Base-by-base conservation (phyloP, 1,284 basidiomycete genomes). In the Heterobasidion annosum region DNA sequence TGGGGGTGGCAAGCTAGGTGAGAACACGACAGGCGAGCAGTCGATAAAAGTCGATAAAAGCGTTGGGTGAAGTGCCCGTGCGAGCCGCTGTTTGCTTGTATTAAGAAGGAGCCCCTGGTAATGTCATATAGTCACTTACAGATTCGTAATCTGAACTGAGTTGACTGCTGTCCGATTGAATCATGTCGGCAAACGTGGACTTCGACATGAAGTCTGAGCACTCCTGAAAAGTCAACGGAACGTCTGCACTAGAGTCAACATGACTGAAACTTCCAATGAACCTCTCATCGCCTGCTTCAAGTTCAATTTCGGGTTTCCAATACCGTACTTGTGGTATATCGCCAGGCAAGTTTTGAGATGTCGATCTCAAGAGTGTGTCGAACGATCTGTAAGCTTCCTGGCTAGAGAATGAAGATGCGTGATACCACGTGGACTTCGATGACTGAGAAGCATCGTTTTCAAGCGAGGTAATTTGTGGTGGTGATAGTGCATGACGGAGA, bases 21-120 rank as follows among this genome's bases (percentile, higher is more conserved):
- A 78, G 68, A 95, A 93, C 2, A 88, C 88, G 8, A 79, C 66
- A 1, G 94, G 90, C 1, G 91, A 91, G 57, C 82, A 81, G 67
- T 97, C 93, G 19, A 97, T 77, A 67, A 93, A 91, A 0, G 88
- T 86, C 6, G 91, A 83, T 1, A 91, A 73, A 5, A 97, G 71
- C 2, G 85, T 85, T 0, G 90, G 76, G 62, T 93, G 81, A 15
- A 97, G 69, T 7, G 84, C 80, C 42, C 74, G 69, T 48, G 74
- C 72, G 54, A 79, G 60, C 63, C 71, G 72, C 75, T 79, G 33
- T 33, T 49, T 37, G 16, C 44, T 25, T 8, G 34, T 40, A 12
- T 50, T 12, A 37, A 40, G 52, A 46, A 5, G 5, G 25, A 25
- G 25, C 25, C 25, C 3, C 25, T 25, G 25, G 25, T 25, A 25